Evolutionary conservation across 208 protist genomes (phyloP).

Genomic region (Leishmania major): DNA sequence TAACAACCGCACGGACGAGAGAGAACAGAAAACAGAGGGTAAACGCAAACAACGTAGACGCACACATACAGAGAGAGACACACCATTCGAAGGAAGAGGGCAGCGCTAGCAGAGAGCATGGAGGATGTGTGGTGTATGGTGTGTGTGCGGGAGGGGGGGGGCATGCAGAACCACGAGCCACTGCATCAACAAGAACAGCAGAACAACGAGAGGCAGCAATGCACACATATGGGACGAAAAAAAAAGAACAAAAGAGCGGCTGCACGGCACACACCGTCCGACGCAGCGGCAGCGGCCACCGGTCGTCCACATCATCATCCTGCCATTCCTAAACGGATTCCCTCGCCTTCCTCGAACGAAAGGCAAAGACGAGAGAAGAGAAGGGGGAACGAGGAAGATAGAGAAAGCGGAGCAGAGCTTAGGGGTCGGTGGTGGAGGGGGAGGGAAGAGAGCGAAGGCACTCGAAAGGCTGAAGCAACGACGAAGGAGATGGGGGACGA

Average conservation of each 20-base stretch:
- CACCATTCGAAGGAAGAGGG: neutral
- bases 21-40: constrained; percentile 11
- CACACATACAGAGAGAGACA: neutral
- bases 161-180: constrained; percentile 2
- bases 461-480: neutral
- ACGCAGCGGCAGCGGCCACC: neutral
- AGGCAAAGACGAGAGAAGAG: neutral
- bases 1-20: neutral
- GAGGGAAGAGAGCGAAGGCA: neutral
- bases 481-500: neutral
- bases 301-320: neutral
- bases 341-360: neutral
- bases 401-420: neutral
- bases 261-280: neutral
- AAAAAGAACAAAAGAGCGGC: constrained; percentile 5
- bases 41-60: neutral
- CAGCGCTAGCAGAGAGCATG: neutral
- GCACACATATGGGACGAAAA: constrained; percentile 1
- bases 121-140: too few relatives aligned
- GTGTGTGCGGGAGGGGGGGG: too few relatives aligned
- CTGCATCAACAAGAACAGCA: constrained; percentile 5
- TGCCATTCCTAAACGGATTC: neutral
- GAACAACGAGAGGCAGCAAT: constrained; percentile 7
- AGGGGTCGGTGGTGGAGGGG: too few relatives aligned
- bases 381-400: neutral